Evolutionary conservation across 768 basidiomycete species (phyloP), one percentile per base, ranked within the genome.

Genomic region (Russula olivacea): DNA sequence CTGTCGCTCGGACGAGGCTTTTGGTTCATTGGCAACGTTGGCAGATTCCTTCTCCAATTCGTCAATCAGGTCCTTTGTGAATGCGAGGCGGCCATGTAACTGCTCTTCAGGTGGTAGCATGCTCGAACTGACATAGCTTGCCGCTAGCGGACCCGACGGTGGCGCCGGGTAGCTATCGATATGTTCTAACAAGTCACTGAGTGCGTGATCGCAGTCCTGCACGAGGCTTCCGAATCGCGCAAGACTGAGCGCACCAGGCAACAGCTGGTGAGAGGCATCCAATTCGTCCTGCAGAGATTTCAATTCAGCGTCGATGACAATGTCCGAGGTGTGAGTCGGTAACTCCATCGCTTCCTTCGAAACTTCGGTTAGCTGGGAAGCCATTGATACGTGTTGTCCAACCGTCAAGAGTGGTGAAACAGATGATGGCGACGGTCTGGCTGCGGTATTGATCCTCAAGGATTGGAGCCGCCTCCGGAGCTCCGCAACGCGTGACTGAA

Each of bases 171-270:
- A 93, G 68, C 88, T 91, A 71, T 95, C 92, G 58, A 93, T 79
- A 69, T 93, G 89, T 69, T 93, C 89, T 51, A 95, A 76, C 5
- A 94, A 77, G 72, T 93, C 90, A 68, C 92, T 94, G 49, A 93
- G 77, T 23, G 85, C 83, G n/a, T 78, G 75, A 71, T 95, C 92
- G 67, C 89, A 91, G 21, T 71, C 70, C 30, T 77, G 77, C 10
- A 87, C 72, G 40, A 76, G 70, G 23, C 77, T 73, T 6, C 78
- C 73, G 53, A 93, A 74, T n/a, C 77, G 74, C 11, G 80, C 81
- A n/a, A 94, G 74, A 41, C 74, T 74, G 56, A 80, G 74, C 28
- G 91, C 71, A 49, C 78, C 79, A 36, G 77, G 74, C 69, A 90
- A 72, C 51, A 84, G 70, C 3, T 76, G 74, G 49, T 73, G 71